phyloP scores from a whole-genome alignment of 2,329 filamentous ascomycete genomes.

The Leptoxyphium fumago region DNA sequence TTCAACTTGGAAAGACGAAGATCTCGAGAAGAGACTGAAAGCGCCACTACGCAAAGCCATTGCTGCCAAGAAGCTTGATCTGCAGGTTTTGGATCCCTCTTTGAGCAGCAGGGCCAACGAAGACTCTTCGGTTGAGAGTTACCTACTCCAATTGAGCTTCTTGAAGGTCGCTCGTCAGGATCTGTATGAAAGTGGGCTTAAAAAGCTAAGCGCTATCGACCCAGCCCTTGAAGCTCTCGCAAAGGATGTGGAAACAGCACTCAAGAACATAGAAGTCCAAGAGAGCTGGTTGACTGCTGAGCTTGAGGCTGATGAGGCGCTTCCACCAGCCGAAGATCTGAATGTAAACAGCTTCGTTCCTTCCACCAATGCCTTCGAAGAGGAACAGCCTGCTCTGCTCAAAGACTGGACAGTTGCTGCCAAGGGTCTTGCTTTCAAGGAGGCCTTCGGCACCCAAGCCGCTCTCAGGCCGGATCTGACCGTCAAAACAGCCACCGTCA shows the following conservation, averaged over 20 bases:
- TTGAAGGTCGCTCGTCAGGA: conserved; percentile 60
- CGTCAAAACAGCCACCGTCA: conserved; percentile 73
- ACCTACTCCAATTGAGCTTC: conserved; percentile 70
- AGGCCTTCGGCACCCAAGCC: conserved; percentile 65
- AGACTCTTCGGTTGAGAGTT: conserved; percentile 44
- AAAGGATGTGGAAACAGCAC: conserved; percentile 47
- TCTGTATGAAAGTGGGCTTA: conserved; percentile 44
- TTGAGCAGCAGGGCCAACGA: conserved; percentile 53
- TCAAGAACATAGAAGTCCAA: conserved; percentile 62
- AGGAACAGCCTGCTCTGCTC: conserved; percentile 51
- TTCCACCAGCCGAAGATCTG: conserved; percentile 47
- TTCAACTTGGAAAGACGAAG: conserved; percentile 69
- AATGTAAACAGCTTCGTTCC: conserved; percentile 67
- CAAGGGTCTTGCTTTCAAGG: conserved; percentile 83
- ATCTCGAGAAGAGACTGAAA: conserved; percentile 75
- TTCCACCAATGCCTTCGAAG: conserved; percentile 57
- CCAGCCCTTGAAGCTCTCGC: conserved; percentile 48
- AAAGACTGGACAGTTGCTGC: conserved; percentile 71
- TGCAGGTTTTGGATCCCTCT: conserved; percentile 63
- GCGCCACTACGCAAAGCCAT: conserved; percentile 55
- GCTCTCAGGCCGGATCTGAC: conserved; percentile 71
- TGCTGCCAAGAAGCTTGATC: conserved; percentile 51
- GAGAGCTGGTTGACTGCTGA: conserved; percentile 65
- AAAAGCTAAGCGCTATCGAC: conserved; percentile 50
- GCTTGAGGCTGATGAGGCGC: conserved; percentile 38